These are phyloP conservation scores for Populus tomentosa DNA, from an alignment of 441 rosid genomes.

Conservation along the genomic window DNA sequence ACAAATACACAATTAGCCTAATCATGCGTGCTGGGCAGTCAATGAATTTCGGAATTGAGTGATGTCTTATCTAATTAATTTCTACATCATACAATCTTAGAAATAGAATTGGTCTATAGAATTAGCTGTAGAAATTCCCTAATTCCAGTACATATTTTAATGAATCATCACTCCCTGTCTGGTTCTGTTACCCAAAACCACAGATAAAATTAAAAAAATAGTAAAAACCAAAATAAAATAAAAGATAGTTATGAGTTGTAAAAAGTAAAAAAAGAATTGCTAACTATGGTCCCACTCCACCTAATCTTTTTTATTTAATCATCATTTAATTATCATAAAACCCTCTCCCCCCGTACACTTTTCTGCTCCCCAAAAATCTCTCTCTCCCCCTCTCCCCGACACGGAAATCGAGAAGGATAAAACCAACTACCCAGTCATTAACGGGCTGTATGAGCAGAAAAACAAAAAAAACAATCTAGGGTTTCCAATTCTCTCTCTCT, in stretches of 20 bases:
- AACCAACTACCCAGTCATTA: not conserved
- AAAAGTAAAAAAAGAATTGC: not conserved
- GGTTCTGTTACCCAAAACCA: not conserved
- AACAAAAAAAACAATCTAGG: conserved; percentile 17
- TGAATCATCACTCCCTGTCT: not conserved
- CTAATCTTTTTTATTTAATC: not conserved
- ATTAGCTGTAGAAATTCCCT: not conserved
- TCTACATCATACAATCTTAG: not conserved
- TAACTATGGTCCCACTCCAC: not conserved
- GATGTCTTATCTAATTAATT: too few species aligned
- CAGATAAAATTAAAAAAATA: not conserved
- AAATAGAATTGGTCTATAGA: not conserved
- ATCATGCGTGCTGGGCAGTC: too few species aligned
- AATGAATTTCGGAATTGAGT: too few species aligned
- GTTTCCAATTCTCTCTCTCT: conserved; percentile 16
- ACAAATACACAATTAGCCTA: too few species aligned
- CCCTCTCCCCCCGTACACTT: not conserved
- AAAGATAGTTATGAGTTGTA: not conserved
- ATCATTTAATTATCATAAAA: too few species aligned
- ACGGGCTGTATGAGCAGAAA: not conserved
- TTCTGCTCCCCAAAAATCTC: not conserved
- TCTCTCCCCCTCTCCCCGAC: not conserved
- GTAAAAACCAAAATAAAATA: too few species aligned
- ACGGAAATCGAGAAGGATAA: not conserved
- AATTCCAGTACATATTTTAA: too few species aligned